Conservation (phyloP, 805 yeast genomes). For the Candida pseudofarinosa region DNA sequence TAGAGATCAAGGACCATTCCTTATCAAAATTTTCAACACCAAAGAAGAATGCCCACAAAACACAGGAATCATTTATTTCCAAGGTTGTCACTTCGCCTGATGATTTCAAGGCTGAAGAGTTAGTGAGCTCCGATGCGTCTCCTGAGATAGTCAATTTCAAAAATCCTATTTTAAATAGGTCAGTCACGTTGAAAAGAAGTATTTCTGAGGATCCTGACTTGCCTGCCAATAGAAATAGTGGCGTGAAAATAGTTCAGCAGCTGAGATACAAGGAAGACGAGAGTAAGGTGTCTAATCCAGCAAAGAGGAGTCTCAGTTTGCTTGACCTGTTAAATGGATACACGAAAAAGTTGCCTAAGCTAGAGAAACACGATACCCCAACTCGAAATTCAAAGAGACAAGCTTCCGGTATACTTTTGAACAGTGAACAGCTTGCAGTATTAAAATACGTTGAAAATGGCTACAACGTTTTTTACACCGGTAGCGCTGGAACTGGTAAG, state of each 20-base stretch:
- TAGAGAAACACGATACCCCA: constrained; percentile 2
- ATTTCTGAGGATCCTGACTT: not conserved
- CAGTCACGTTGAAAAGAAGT: not conserved
- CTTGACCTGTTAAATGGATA: constrained; percentile 15
- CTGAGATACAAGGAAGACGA: not conserved
- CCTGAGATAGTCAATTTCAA: constrained; percentile 35
- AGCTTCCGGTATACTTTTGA: constrained; percentile 5
- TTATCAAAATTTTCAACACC: constrained; percentile 7
- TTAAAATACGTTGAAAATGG: constrained; percentile 47
- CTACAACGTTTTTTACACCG: constrained; percentile 66
- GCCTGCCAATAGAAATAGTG: not conserved
- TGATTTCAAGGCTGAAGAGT: constrained; percentile 25
- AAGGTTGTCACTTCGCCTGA: constrained; percentile 13
- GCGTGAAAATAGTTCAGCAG: constrained; percentile 3
- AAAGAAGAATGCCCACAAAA: constrained; percentile 8
- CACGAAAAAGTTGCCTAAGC: constrained; percentile 20
- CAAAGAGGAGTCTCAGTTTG: constrained; percentile 1
- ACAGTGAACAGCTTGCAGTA: constrained; percentile 45
- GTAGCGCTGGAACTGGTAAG: constrained; percentile 88
- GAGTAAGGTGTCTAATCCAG: not conserved
- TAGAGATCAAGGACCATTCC: not conserved
- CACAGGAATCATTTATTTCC: constrained; percentile 20
- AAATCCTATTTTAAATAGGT: constrained; percentile 24
- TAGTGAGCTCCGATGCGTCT: constrained; percentile 36
- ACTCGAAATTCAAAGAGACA: not conserved